phyloP scores from a whole-genome alignment of 2,329 filamentous ascomycete species.

The Aaosphaeria pasadenensis region DNA sequence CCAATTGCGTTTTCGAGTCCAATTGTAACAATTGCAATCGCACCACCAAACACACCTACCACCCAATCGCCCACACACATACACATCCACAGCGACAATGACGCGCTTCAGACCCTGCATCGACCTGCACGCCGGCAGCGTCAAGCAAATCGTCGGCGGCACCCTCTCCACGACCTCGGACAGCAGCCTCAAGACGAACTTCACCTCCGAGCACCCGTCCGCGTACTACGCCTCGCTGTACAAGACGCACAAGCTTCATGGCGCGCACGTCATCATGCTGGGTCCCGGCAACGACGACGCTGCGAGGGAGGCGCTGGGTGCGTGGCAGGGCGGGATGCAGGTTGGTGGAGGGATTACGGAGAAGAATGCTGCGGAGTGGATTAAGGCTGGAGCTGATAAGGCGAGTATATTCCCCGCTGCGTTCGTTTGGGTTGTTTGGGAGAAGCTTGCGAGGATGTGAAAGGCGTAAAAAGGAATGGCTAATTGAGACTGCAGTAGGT shows the following conservation, averaged over 20 bases:
- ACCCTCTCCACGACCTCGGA: conserved; percentile 57
- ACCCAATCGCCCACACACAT: too few species aligned
- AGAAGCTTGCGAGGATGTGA: neutral
- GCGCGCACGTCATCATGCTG: conserved; percentile 95
- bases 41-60: too few species aligned
- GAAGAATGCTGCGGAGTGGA: conserved; percentile 79
- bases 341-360: conserved; percentile 93
- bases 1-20: too few species aligned
- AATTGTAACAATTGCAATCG: too few species aligned
- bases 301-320: conserved; percentile 69
- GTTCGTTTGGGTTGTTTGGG: neutral
- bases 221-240: conserved; percentile 81
- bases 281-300: conserved; percentile 82
- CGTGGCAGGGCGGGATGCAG: conserved; percentile 80
- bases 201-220: conserved; percentile 80
- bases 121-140: conserved; percentile 93
- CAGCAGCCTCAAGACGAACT: conserved; percentile 74
- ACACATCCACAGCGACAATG: too few species aligned
- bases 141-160: conserved; percentile 97
- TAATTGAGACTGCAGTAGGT: conserved; percentile 59
- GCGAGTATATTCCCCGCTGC: conserved; percentile 45
- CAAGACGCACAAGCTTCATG: conserved; percentile 67
- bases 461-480: neutral
- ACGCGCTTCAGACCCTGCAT: conserved; percentile 95
- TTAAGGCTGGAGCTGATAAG: conserved; percentile 84